Evolutionary conservation across 495 filamentous ascomycete genomes (phyloP).

Genomic region (Thozetella sp.): DNA sequence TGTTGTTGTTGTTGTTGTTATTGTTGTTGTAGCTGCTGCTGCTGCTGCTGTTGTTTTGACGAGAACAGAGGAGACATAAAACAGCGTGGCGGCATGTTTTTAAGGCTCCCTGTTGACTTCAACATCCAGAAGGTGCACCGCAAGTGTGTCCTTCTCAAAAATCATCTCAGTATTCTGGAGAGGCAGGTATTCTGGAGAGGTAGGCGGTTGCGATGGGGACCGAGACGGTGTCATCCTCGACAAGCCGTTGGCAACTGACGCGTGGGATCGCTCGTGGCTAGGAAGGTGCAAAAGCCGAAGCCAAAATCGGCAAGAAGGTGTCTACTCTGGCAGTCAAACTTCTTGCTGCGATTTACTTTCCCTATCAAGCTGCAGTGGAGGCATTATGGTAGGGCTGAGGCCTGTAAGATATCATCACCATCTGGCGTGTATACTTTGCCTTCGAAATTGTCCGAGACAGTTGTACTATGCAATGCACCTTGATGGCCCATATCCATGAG

Average conservation of each 20-base stretch:
- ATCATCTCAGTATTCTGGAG: neutral
- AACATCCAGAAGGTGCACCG: slow-evolving; percentile 9
- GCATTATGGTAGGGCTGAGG: neutral
- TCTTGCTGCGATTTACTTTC: neutral
- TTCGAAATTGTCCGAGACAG: slow-evolving; percentile 3
- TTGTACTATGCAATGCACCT: neutral
- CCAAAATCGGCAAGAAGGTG: neutral
- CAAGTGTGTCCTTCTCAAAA: too few species aligned
- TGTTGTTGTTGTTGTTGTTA: slow-evolving; percentile 1
- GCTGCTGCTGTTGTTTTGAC: neutral
- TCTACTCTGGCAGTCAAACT: neutral
- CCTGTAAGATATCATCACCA: neutral
- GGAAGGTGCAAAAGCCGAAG: neutral
- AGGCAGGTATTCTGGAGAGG: neutral
- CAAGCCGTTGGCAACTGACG: neutral
- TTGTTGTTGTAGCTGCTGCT: neutral
- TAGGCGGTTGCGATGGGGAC: neutral
- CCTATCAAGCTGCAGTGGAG: neutral
- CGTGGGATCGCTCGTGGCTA: neutral
- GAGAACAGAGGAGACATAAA: slow-evolving; percentile 6
- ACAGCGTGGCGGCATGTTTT: slow-evolving; percentile 7
- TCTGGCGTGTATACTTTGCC: neutral
- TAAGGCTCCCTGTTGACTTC: slow-evolving; percentile 10
- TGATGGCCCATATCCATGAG: neutral
- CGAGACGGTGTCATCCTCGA: neutral